Conservation (phyloP, 2,329 filamentous ascomycete species). For the Metarhizium album region DNA sequence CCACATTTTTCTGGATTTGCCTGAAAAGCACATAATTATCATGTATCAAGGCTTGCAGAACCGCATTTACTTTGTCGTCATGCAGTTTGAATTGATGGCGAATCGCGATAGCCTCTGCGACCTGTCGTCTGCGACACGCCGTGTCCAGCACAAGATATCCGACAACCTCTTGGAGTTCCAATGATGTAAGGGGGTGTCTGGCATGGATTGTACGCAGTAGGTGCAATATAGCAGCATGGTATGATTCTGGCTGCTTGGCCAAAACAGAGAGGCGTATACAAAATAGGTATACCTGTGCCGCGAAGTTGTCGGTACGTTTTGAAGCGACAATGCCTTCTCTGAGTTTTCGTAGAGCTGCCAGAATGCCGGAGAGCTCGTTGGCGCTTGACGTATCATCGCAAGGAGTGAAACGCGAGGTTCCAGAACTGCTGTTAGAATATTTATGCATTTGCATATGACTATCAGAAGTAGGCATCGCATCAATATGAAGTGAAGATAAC, state of each 20-base stretch:
- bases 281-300: slow-evolving; percentile 84
- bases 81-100: slow-evolving; percentile 49
- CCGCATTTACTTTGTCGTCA: slow-evolving; percentile 57
- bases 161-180: slow-evolving; percentile 69
- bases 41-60: slow-evolving; percentile 60
- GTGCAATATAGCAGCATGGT: slow-evolving; percentile 76
- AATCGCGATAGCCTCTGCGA: slow-evolving; percentile 62
- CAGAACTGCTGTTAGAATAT: background rate
- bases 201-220: slow-evolving; percentile 64
- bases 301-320: slow-evolving; percentile 66
- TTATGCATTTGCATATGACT: background rate
- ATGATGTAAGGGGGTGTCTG: slow-evolving; percentile 52
- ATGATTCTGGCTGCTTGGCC: slow-evolving; percentile 73
- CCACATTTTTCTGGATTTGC: slow-evolving; percentile 57
- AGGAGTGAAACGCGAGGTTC: slow-evolving; percentile 1
- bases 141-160: slow-evolving; percentile 79
- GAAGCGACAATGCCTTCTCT: slow-evolving; percentile 81
- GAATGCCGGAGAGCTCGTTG: slow-evolving; percentile 60
- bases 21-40: slow-evolving; percentile 80
- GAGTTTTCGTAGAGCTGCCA: slow-evolving; percentile 81
- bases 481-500: slow-evolving; percentile 51
- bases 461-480: background rate
- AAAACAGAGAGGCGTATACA: slow-evolving; percentile 77
- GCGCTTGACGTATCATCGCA: slow-evolving; percentile 27
- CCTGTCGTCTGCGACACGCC: slow-evolving; percentile 69